A percentile compares a stretch with the other conserved stretches of the same genome.
These are phyloP conservation scores for Solanum dulcamara DNA, from an alignment of 257 asterid species.

Conservation along the genomic window DNA sequence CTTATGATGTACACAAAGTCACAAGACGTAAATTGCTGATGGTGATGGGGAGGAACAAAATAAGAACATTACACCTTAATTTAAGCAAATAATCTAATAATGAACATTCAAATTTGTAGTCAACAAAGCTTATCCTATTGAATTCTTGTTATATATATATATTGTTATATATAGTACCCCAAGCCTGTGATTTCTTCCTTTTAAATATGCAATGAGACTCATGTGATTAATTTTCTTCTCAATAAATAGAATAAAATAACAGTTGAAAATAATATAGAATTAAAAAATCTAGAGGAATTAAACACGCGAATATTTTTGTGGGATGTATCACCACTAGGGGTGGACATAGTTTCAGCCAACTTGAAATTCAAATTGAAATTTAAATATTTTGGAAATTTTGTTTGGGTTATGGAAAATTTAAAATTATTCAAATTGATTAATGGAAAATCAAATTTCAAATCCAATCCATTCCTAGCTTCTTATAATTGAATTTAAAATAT, in stretches of 20 bases:
- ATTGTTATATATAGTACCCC: too few species aligned
- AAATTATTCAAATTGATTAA: too few species aligned
- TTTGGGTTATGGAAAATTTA: background rate
- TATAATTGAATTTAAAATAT: too few species aligned
- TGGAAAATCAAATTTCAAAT: background rate
- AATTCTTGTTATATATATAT: too few species aligned
- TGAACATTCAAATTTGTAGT: background rate
- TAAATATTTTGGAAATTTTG: background rate
- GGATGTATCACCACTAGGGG: background rate
- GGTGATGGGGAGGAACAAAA: background rate
- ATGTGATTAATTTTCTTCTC: too few species aligned
- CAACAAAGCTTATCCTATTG: conserved; percentile 12
- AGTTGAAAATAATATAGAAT: too few species aligned
- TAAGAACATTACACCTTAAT: background rate
- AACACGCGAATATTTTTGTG: too few species aligned
- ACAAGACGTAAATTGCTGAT: background rate
- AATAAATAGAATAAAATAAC: too few species aligned
- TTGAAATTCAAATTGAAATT: background rate
- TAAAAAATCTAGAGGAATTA: too few species aligned
- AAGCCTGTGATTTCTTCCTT: too few species aligned
- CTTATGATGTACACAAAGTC: background rate
- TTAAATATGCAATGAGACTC: too few species aligned
- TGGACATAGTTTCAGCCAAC: background rate
- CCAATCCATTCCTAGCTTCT: background rate
- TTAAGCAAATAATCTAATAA: background rate